Percentiles rank a stretch among this genome's conserved stretches.
phyloP scores from a whole-genome alignment of 2,329 filamentous ascomycete species.

The Apiospora phragmitis region DNA sequence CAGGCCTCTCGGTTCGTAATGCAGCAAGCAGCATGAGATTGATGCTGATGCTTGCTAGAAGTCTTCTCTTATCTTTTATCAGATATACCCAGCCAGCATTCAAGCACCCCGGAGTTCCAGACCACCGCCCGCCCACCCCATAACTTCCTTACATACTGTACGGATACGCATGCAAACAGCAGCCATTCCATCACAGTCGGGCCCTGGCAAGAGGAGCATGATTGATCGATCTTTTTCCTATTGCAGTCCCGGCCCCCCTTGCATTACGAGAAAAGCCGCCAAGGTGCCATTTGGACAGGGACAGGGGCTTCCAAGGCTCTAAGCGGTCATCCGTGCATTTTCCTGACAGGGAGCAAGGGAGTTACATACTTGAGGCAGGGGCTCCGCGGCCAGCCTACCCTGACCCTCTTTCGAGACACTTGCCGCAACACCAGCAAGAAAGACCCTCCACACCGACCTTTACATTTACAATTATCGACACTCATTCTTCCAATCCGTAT shows the following conservation, averaged over 20 bases:
- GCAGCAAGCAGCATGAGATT: not conserved
- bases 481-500: not conserved
- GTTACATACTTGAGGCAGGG: conserved; percentile 10
- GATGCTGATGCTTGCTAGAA: not conserved
- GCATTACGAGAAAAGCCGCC: conserved; percentile 11
- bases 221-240: conserved; percentile 8
- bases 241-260: not conserved
- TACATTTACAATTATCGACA: conserved; percentile 9
- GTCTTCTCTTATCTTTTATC: not conserved
- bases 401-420: conserved; percentile 16
- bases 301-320: not conserved
- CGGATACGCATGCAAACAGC: not conserved
- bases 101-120: not conserved
- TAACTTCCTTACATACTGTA: not conserved
- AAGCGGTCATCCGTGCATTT: conserved; percentile 7
- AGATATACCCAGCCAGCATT: not conserved
- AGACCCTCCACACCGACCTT: conserved; percentile 9
- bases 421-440: conserved; percentile 15
- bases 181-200: not conserved
- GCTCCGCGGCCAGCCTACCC: conserved; percentile 5
- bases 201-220: not conserved
- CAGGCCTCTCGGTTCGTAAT: not conserved
- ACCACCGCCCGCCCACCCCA: not conserved
- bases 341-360: not conserved
- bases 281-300: conserved; percentile 3